Percentiles rank a stretch among this genome's conserved stretches.
phyloP scores from a whole-genome alignment of 2,329 filamentous ascomycete genomes.

The Penicillium sp. region DNA sequence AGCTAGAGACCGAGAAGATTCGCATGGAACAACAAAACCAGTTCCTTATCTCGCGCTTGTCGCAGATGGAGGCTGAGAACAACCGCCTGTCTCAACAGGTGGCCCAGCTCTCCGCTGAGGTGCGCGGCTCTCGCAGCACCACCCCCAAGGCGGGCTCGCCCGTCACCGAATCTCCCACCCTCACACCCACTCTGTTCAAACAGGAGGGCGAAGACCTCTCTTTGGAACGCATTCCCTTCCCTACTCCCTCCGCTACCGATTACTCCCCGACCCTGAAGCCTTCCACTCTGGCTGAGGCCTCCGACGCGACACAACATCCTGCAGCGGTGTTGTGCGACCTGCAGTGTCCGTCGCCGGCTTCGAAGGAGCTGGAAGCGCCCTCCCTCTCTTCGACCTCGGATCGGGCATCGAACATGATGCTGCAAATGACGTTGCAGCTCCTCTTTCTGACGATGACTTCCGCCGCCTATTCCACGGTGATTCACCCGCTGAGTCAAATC shows the following conservation, averaged over 20 bases:
- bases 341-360: conserved; percentile 91
- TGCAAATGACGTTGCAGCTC: conserved; percentile 58
- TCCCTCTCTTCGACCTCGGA: conserved; percentile 41
- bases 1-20: conserved; percentile 63
- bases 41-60: conserved; percentile 61
- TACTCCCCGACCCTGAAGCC: conserved; percentile 40
- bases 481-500: conserved; percentile 65
- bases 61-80: conserved; percentile 56
- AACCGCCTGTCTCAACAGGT: conserved; percentile 49
- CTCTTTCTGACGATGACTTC: conserved; percentile 67
- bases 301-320: conserved; percentile 99
- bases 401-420: conserved; percentile 44
- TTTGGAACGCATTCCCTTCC: conserved; percentile 41
- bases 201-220: conserved; percentile 42
- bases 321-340: conserved; percentile 99
- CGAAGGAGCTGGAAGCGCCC: conserved; percentile 47
- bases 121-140: conserved; percentile 39
- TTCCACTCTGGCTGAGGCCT: conserved; percentile 52
- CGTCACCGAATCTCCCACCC: conserved; percentile 36
- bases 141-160: conserved; percentile 38
- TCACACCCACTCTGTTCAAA: conserved; percentile 42
- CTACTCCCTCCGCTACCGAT: conserved; percentile 36
- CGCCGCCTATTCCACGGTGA: conserved; percentile 56
- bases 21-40: conserved; percentile 66
- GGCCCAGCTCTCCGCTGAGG: conserved; percentile 47